Evolutionary conservation across 305 asterid species (phyloP).

Genomic region (Petunia hybrid): DNA sequence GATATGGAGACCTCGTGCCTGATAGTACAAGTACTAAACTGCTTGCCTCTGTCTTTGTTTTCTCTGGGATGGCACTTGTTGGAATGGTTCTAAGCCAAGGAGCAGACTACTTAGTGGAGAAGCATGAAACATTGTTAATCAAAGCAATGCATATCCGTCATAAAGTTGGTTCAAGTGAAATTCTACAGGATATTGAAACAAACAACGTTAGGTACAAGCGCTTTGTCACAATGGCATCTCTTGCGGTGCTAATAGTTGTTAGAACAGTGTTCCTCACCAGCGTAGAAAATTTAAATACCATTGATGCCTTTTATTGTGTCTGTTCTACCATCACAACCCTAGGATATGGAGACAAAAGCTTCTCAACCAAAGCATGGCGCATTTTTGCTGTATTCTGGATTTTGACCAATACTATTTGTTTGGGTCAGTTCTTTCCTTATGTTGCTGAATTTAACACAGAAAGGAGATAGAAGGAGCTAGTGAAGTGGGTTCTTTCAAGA

Average conservation of each 20-base stretch:
- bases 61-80: slow-evolving; percentile 87
- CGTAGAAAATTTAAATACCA: slow-evolving; percentile 62
- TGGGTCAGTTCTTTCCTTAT: slow-evolving; percentile 79
- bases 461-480: slow-evolving; percentile 61
- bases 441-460: slow-evolving; percentile 79
- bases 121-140: slow-evolving; percentile 71
- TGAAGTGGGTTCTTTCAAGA: slow-evolving; percentile 60
- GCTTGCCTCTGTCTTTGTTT: slow-evolving; percentile 86
- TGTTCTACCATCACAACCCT: slow-evolving; percentile 85
- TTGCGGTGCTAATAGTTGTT: slow-evolving; percentile 51
- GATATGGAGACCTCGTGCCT: slow-evolving; percentile 96
- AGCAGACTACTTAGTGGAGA: slow-evolving; percentile 86
- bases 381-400: slow-evolving; percentile 89
- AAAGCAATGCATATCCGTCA: slow-evolving; percentile 63
- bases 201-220: slow-evolving; percentile 70
- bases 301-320: slow-evolving; percentile 89
- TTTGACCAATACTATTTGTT: slow-evolving; percentile 68
- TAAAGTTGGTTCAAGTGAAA: slow-evolving; percentile 49
- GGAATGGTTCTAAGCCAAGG: slow-evolving; percentile 71
- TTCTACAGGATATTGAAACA: slow-evolving; percentile 63
- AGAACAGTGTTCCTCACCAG: slow-evolving; percentile 62
- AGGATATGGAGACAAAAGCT: slow-evolving; percentile 94
- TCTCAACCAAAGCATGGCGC: slow-evolving; percentile 84
- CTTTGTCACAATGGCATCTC: slow-evolving; percentile 39
- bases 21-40: slow-evolving; percentile 62